Evolutionary conservation across 78 protist genomes (phyloP).

Genomic region (Polysphondylium violaceum): DNA sequence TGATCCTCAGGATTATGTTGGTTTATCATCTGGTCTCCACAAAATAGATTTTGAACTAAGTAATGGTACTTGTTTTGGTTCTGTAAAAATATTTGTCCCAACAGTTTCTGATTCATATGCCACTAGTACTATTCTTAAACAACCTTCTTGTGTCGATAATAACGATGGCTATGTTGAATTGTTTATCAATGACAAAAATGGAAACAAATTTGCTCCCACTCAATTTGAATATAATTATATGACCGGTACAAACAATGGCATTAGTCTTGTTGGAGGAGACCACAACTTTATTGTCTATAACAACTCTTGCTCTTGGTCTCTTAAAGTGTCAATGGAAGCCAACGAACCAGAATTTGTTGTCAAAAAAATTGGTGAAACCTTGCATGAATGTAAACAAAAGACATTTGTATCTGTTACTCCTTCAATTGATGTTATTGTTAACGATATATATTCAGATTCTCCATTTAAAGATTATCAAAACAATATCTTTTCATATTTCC

Average conservation of each 20-base stretch:
- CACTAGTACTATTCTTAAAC: neutral
- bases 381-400: neutral
- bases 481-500: neutral
- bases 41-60: neutral
- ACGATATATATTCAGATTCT: neutral
- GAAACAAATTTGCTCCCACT: neutral
- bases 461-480: neutral
- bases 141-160: no score
- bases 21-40: neutral
- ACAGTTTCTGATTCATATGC: neutral
- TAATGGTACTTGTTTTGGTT: neutral
- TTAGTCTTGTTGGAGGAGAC: neutral
- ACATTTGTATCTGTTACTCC: neutral
- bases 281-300: neutral
- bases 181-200: neutral
- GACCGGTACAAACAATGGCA: no score
- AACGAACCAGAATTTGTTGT: neutral
- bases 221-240: no score
- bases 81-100: neutral
- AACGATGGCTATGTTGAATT: neutral
- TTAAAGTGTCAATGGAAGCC: neutral
- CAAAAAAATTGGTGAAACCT: neutral
- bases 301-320: neutral
- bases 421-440: neutral
- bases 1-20: neutral